These are phyloP conservation scores for Pyrus betulifolia DNA, from an alignment of 306 rosid genomes.

Conservation along the genomic window DNA sequence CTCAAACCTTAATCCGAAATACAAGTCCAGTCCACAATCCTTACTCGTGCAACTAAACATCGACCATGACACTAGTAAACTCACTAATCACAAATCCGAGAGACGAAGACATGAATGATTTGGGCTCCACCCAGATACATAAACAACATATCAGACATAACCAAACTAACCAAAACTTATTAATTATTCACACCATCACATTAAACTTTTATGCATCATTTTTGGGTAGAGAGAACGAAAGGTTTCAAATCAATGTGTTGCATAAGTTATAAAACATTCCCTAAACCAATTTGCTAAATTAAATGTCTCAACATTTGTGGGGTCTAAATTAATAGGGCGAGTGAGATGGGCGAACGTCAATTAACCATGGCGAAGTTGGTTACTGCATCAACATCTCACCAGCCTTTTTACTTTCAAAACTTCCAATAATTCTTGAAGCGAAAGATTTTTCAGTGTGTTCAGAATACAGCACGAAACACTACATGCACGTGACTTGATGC, in stretches of 20 bases:
- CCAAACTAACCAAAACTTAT: neutral
- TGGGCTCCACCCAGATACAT: neutral
- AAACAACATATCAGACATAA: neutral
- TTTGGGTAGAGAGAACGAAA: neutral
- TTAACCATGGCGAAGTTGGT: neutral
- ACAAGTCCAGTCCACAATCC: neutral
- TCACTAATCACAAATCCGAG: slow-evolving; percentile 5
- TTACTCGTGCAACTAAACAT: neutral
- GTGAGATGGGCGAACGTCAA: neutral
- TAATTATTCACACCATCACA: neutral
- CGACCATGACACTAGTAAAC: neutral
- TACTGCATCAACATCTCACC: slow-evolving; percentile 1
- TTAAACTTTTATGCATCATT: slow-evolving; percentile 4
- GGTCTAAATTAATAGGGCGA: neutral
- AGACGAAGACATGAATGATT: neutral
- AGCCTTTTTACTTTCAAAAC: neutral
- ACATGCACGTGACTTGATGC: neutral
- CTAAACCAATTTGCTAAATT: neutral
- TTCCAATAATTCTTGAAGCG: neutral
- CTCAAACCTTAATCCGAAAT: neutral
- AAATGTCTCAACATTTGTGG: neutral
- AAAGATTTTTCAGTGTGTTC: no score
- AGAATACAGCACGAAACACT: no score
- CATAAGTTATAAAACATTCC: neutral
- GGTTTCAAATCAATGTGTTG: no score